Evolutionary conservation across 1,284 basidiomycete species (phyloP).

Genomic region (Neolentinus lepideus): DNA sequence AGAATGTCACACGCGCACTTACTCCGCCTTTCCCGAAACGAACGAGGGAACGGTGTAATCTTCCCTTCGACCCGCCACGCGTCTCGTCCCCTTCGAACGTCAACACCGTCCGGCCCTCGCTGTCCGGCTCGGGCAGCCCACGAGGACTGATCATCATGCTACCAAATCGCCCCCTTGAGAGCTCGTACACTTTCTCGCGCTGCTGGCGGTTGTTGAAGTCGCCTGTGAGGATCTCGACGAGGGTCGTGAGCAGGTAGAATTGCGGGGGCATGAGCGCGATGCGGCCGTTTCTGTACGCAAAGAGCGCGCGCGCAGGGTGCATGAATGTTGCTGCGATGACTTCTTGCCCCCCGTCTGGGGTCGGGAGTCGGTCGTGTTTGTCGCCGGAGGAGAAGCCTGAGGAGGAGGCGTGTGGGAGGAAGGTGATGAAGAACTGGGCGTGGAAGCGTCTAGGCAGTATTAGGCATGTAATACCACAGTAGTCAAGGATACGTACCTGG

Average conservation of each 20-base stretch:
- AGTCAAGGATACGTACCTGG: constrained; percentile 32
- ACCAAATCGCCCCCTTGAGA: constrained; percentile 54
- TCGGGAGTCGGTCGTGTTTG: constrained; percentile 51
- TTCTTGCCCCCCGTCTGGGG: constrained; percentile 62
- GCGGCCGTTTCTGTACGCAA: constrained; percentile 38
- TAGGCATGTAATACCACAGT: background rate
- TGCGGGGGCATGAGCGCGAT: constrained; percentile 67
- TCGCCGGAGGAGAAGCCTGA: constrained; percentile 43
- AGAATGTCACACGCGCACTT: constrained; percentile 15
- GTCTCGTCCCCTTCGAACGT: constrained; percentile 65
- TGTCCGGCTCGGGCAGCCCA: constrained; percentile 27
- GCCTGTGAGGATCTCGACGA: constrained; percentile 40
- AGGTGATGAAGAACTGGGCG: constrained; percentile 58
- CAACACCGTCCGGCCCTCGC: constrained; percentile 38
- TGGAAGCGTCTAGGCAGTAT: constrained; percentile 46
- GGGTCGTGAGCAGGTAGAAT: constrained; percentile 56
- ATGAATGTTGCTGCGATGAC: constrained; percentile 59
- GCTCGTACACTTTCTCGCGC: constrained; percentile 31
- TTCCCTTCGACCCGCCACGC: constrained; percentile 48
- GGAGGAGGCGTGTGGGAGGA: constrained; percentile 38
- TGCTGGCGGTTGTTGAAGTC: constrained; percentile 33
- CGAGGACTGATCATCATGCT: constrained; percentile 50
- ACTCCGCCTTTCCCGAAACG: constrained; percentile 40
- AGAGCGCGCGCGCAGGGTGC: constrained; percentile 42
- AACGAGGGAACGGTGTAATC: constrained; percentile 46